These are phyloP conservation scores for Kwoniella pini DNA, from an alignment of 768 basidiomycete genomes.

Conservation along the genomic window DNA sequence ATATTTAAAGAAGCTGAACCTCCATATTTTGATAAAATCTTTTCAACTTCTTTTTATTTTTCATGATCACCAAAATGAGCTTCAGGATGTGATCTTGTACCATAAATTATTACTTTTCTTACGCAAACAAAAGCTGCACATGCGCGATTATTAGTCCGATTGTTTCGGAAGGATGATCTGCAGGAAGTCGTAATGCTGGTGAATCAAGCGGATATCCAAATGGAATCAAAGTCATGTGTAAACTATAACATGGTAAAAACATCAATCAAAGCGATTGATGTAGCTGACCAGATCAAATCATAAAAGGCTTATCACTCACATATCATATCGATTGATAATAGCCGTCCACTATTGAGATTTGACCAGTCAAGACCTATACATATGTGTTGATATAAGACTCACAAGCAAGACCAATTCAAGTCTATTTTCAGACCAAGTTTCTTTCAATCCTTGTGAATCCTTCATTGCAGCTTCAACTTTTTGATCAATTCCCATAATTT, in stretches of 20 bases:
- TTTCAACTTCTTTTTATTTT: not conserved
- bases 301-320: too few relatives aligned
- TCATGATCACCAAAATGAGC: not conserved
- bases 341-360: conserved; percentile 6
- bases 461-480: not conserved
- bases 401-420: conserved; percentile 11
- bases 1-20: not conserved
- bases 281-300: too few relatives aligned
- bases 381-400: too few relatives aligned
- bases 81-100: not conserved
- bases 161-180: not conserved
- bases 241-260: too few relatives aligned
- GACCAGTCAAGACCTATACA: not conserved
- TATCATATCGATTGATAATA: conserved; percentile 19
- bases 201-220: not conserved
- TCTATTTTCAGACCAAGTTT: not conserved
- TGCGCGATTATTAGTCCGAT: not conserved
- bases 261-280: too few relatives aligned
- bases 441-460: not conserved
- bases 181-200: not conserved
- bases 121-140: not conserved
- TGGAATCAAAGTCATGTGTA: conserved; percentile 4
- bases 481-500: not conserved
- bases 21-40: not conserved
- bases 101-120: not conserved